A percentile compares a stretch with the other conserved stretches of the same genome.
These are phyloP conservation scores for Kluyveromyces dobzhanskii DNA, from an alignment of 805 yeast species.

Conservation along the genomic window DNA sequence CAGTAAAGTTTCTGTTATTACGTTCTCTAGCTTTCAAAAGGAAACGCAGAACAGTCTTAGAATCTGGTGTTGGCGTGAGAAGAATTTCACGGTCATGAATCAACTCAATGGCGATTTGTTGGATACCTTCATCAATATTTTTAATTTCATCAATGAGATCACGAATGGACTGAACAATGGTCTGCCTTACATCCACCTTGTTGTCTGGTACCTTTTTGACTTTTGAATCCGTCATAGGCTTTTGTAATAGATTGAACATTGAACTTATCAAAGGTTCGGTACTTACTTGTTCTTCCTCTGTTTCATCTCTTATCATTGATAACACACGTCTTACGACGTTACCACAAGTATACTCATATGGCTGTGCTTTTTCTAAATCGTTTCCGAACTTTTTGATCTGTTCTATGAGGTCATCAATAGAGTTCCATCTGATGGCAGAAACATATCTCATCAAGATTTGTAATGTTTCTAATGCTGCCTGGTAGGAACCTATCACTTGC, in stretches of 20 bases:
- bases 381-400: conserved; percentile 70
- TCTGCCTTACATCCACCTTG: conserved; percentile 63
- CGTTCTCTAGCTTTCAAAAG: conserved; percentile 70
- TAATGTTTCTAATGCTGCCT: conserved; percentile 79
- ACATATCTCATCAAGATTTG: conserved; percentile 81
- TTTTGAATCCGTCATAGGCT: conserved; percentile 26
- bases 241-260: conserved; percentile 79
- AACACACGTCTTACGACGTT: conserved; percentile 85
- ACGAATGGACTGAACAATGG: conserved; percentile 84
- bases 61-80: conserved; percentile 88
- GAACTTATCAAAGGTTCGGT: conserved; percentile 58
- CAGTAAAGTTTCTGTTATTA: conserved; percentile 79
- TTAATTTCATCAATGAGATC: conserved; percentile 88
- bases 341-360: conserved; percentile 82
- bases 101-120: conserved; percentile 82
- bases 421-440: conserved; percentile 82
- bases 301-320: conserved; percentile 80
- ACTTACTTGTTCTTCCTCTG: conserved; percentile 38
- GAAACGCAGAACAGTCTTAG: conserved; percentile 82
- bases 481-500: conserved; percentile 72
- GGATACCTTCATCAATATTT: conserved; percentile 83
- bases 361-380: conserved; percentile 68
- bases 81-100: conserved; percentile 86
- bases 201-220: conserved; percentile 19
- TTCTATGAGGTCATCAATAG: conserved; percentile 60